A percentile compares a stretch with the other conserved stretches of the same genome.
phyloP scores from a whole-genome alignment of 2,329 filamentous ascomycete species.

The Nannizzia gypsea region DNA sequence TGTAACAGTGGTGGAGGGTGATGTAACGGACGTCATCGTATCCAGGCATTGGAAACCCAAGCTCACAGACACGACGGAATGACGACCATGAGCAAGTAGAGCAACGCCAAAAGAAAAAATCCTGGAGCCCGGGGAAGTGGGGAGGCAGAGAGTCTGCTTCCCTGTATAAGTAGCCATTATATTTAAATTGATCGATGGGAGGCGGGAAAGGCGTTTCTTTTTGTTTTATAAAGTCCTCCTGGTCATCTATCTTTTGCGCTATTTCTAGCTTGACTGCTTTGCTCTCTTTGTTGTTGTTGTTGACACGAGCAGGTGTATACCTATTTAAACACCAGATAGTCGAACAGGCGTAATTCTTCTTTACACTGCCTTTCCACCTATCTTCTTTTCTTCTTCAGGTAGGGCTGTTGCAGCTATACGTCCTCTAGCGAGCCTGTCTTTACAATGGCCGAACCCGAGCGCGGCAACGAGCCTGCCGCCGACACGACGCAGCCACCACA shows the following conservation, averaged over 20 bases:
- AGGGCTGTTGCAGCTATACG: background rate
- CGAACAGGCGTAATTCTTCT: background rate
- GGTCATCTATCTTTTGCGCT: too few relatives aligned
- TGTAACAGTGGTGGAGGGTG: background rate
- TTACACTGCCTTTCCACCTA: background rate
- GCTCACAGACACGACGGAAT: background rate
- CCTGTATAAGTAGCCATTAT: background rate
- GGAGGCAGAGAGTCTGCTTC: background rate
- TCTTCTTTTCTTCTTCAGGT: background rate
- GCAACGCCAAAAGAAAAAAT: background rate
- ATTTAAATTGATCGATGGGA: background rate
- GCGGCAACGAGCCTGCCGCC: background rate
- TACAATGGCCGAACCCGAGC: background rate
- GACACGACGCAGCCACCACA: background rate
- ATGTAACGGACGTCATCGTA: slow-evolving; percentile 6
- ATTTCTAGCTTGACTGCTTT: too few relatives aligned
- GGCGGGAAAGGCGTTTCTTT: too few relatives aligned
- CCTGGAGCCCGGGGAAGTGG: slow-evolving; percentile 3
- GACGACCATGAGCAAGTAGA: background rate
- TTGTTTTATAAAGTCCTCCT: too few relatives aligned
- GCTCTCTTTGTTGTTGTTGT: background rate
- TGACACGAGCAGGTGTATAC: background rate
- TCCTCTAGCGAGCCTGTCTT: background rate
- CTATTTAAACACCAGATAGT: background rate
- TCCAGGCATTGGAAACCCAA: background rate